phyloP scores from a whole-genome alignment of 169 alveolate genomes.

The Cryptosporidium viatorum region DNA sequence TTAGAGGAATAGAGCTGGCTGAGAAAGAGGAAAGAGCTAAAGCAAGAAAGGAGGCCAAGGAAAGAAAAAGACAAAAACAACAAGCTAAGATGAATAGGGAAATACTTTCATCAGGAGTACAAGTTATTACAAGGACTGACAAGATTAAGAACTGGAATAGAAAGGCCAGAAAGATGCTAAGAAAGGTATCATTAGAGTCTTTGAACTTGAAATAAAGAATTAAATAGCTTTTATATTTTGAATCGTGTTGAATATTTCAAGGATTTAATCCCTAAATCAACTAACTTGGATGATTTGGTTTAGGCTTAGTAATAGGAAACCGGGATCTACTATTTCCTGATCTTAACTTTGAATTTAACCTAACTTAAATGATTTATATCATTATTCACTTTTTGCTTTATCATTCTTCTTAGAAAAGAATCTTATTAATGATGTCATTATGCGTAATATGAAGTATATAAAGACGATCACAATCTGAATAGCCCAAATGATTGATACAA shows the following conservation, averaged over 20 bases:
- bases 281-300: not conserved
- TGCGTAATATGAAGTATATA: not conserved
- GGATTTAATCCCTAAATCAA: too few species aligned
- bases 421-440: not conserved
- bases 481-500: conserved; percentile 11
- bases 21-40: conserved; percentile 23
- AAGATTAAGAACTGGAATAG: conserved; percentile 65
- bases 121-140: conserved; percentile 63
- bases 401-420: not conserved
- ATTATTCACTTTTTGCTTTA: not conserved
- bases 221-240: not conserved
- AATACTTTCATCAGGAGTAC: conserved; percentile 60
- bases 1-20: conserved; percentile 29
- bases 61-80: conserved; percentile 6
- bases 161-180: conserved; percentile 64
- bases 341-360: not conserved
- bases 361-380: not conserved
- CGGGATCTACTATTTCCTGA: not conserved
- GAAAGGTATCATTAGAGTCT: conserved; percentile 56
- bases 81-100: conserved; percentile 27
- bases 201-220: conserved; percentile 5
- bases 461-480: not conserved
- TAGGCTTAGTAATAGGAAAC: not conserved
- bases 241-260: not conserved
- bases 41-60: conserved; percentile 35